Base-by-base conservation (phyloP, 768 basidiomycete species). In the Suillus sp. region DNA sequence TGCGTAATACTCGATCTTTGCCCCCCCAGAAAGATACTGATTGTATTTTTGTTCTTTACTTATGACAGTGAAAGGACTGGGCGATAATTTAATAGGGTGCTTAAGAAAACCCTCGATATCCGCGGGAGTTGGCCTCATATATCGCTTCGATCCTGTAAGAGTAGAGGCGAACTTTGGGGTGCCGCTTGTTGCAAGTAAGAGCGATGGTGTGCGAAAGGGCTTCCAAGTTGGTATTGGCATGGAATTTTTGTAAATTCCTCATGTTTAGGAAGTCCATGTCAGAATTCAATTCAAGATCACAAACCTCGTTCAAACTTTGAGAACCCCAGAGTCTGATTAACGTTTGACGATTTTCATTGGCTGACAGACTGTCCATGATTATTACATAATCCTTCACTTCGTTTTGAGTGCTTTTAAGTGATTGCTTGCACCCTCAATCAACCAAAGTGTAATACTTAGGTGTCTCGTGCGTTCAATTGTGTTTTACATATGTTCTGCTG, bases 141-240 rank as follows among this genome's bases (percentile, higher is more conserved):
- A 95, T 71, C 81, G 86, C 40, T 88, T 95, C 66, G 90, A 93
- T 64, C 90, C 92, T 5, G 81, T 93, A 22, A 82, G 95, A n/a
- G 81, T 94, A 32, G 95, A 97, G 75, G 79, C 93, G 63, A 96
- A 96, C 74, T 84, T 96, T 65, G 93, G 94, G 8, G 80, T 96
- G 40, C 95, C 95, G 6, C 79, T 97, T 3, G 83, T 89, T 3
- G 84, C 86, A 2, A 85, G 84, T 51, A 83, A 80, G 69, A 86
- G 84, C 61, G 94, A 93, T 74, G 86, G 86, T 10, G 69, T 75
- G 61, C 81, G 85, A 69, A 86, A 83, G 69, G 94, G 93, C 9
- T 77, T 93, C 51, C 92, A 92, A 74, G 84, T 93, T 32, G 93
- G 93, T 4, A 83, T 95, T 66, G 93, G 91, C 2, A 70, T 93